phyloP scores from a whole-genome alignment of 164 flowering plant genomes.

The Taxillus chinensis region DNA sequence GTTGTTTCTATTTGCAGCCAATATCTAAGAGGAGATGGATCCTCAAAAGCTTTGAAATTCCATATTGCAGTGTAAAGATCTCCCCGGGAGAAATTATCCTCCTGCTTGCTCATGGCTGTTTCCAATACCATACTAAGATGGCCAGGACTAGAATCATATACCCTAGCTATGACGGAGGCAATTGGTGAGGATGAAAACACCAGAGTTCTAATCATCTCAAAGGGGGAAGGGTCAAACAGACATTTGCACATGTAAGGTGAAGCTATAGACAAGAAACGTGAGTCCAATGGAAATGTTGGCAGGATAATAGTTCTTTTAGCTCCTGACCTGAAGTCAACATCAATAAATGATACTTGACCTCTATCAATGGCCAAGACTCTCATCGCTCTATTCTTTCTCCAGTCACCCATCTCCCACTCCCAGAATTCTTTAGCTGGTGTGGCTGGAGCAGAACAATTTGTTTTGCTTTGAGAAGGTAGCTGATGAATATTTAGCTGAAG shows the following conservation, averaged over 20 bases:
- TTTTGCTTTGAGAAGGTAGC: slow-evolving; percentile 15
- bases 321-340: slow-evolving; percentile 51
- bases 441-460: slow-evolving; percentile 34
- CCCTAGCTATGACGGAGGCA: slow-evolving; percentile 51
- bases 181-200: slow-evolving; percentile 63
- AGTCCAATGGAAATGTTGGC: slow-evolving; percentile 86
- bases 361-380: slow-evolving; percentile 72
- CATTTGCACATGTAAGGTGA: slow-evolving; percentile 30
- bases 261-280: slow-evolving; percentile 48
- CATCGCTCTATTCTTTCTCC: slow-evolving; percentile 84
- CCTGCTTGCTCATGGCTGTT: slow-evolving; percentile 43
- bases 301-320: slow-evolving; percentile 45
- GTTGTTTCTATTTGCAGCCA: slow-evolving; percentile 78
- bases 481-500: slow-evolving; percentile 54
- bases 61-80: slow-evolving; percentile 59
- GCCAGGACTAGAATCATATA: slow-evolving; percentile 63
- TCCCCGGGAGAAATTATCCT: slow-evolving; percentile 36
- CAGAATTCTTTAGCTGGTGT: slow-evolving; percentile 50
- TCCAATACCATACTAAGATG: slow-evolving; percentile 46
- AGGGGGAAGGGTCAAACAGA: slow-evolving; percentile 25
- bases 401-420: slow-evolving; percentile 99
- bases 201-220: slow-evolving; percentile 54
- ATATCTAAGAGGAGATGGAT: slow-evolving; percentile 72
- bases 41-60: slow-evolving; percentile 77
- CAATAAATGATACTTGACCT: slow-evolving; percentile 71